Evolutionary conservation across 2,329 filamentous ascomycete species (phyloP).

Genomic region (Dothiorella sarmentorum): DNA sequence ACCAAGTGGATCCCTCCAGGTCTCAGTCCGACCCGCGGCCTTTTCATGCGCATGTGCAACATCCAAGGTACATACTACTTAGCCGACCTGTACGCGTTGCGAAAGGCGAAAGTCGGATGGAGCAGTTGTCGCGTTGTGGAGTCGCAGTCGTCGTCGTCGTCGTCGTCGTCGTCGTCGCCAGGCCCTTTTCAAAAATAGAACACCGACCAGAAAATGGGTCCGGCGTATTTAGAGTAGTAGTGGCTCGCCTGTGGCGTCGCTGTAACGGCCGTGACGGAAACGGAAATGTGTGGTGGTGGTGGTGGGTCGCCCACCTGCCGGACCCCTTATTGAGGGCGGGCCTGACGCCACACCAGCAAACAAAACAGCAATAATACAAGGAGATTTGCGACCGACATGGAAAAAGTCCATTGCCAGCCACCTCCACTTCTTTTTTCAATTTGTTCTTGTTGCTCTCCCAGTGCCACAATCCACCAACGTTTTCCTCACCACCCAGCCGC

Average conservation of each 20-base stretch:
- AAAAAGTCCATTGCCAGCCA: no score
- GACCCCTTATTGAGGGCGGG: not conserved
- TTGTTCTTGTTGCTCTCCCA: no score
- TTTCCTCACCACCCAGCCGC: no score
- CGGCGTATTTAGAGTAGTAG: not conserved
- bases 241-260: not conserved
- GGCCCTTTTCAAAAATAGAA: not conserved
- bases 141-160: not conserved
- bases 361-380: not conserved
- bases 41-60: not conserved
- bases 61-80: not conserved
- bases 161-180: not conserved
- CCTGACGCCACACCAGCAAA: slow-evolving; percentile 11
- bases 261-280: not conserved
- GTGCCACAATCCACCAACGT: not conserved
- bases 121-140: no score
- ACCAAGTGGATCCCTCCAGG: not conserved
- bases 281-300: slow-evolving; percentile 3
- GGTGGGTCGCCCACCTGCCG: not conserved
- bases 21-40: not conserved
- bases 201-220: not conserved
- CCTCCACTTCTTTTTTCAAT: no score
- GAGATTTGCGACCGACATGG: no score
- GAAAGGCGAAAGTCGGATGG: not conserved
- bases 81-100: not conserved